Percentiles rank a stretch among this genome's conserved stretches.
phyloP scores from a whole-genome alignment of 495 filamentous ascomycete species.

The Neurospora africana region DNA sequence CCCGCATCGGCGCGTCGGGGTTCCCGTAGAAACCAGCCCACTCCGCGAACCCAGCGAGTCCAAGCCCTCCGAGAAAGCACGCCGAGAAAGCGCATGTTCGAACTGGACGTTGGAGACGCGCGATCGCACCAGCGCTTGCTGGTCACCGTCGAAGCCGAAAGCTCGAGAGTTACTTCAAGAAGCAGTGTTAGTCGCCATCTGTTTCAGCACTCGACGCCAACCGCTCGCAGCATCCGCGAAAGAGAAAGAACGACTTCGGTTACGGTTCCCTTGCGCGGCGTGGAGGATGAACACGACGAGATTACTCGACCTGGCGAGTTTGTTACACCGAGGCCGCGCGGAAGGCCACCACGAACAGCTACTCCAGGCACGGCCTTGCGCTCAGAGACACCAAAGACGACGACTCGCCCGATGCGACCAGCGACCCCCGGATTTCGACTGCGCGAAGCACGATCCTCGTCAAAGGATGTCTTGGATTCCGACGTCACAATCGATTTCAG shows the following conservation, averaged over 20 bases:
- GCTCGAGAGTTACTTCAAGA: slow-evolving; percentile 12
- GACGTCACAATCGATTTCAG: slow-evolving; percentile 8
- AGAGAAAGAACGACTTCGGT: slow-evolving; percentile 28
- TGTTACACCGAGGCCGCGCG: slow-evolving; percentile 24
- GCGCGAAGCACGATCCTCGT: slow-evolving; percentile 2
- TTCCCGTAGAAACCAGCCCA: slow-evolving; percentile 13
- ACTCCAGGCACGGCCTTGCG: slow-evolving; percentile 18
- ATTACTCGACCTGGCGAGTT: slow-evolving; percentile 18
- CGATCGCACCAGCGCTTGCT: slow-evolving; percentile 39
- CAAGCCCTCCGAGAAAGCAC: slow-evolving; percentile 23
- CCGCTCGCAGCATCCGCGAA: slow-evolving; percentile 8
- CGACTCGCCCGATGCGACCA: slow-evolving; percentile 31
- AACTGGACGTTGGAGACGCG: slow-evolving; percentile 41
- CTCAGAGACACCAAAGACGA: slow-evolving; percentile 2
- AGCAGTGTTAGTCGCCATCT: slow-evolving; percentile 27
- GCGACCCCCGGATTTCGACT: slow-evolving; percentile 24
- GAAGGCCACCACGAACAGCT: slow-evolving; percentile 27
- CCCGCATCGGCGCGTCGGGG: slow-evolving; percentile 19
- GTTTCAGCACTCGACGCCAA: slow-evolving; percentile 29
- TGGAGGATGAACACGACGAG: slow-evolving; percentile 26
- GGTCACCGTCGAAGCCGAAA: slow-evolving; percentile 43
- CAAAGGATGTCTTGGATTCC: slow-evolving; percentile 10
- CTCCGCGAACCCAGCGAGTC: slow-evolving; percentile 15
- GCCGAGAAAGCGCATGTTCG: slow-evolving; percentile 42
- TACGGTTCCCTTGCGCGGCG: slow-evolving; percentile 40